A percentile compares a stretch with the other conserved stretches of the same genome.
Evolutionary conservation across 2,329 filamentous ascomycete species (phyloP).

Genomic region (Massarina eburnea): DNA sequence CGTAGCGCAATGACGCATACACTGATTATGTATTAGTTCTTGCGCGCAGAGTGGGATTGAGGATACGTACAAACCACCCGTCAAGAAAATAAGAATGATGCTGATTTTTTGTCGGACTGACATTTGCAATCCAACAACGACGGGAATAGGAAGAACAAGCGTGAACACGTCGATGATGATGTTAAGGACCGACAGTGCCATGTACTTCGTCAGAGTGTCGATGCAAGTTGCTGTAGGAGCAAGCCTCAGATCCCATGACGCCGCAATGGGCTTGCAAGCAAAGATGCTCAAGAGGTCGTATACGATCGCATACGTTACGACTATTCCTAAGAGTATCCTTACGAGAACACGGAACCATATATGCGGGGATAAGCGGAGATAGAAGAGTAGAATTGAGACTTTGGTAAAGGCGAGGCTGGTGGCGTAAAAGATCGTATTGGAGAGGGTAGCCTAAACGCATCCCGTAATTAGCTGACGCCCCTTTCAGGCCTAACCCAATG

Average conservation of each 20-base stretch:
- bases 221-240: constrained; percentile 3
- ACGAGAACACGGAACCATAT: constrained; percentile 8
- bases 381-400: constrained; percentile 9
- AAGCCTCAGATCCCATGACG: constrained; percentile 7
- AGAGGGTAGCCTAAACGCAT: constrained; percentile 5
- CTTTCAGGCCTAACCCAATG: background rate
- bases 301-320: constrained; percentile 4
- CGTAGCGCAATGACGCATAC: constrained; percentile 7
- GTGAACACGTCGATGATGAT: constrained; percentile 10
- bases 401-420: constrained; percentile 12
- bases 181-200: constrained; percentile 10
- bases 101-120: constrained; percentile 2
- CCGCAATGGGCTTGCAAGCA: constrained; percentile 5
- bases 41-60: background rate
- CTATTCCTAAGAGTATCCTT: constrained; percentile 2
- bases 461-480: too few relatives aligned
- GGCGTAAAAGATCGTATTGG: constrained; percentile 7
- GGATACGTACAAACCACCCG: constrained; percentile 5
- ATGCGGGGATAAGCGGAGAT: constrained; percentile 6
- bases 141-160: constrained; percentile 2
- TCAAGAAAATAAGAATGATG: constrained; percentile 5
- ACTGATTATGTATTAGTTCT: constrained; percentile 4
- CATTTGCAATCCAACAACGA: constrained; percentile 5
- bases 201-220: constrained; percentile 10
- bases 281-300: constrained; percentile 10